Percentiles rank a stretch among this genome's conserved stretches.
Conservation (phyloP, 352 stramenopile species). For the Phytophthora hibernalis region DNA sequence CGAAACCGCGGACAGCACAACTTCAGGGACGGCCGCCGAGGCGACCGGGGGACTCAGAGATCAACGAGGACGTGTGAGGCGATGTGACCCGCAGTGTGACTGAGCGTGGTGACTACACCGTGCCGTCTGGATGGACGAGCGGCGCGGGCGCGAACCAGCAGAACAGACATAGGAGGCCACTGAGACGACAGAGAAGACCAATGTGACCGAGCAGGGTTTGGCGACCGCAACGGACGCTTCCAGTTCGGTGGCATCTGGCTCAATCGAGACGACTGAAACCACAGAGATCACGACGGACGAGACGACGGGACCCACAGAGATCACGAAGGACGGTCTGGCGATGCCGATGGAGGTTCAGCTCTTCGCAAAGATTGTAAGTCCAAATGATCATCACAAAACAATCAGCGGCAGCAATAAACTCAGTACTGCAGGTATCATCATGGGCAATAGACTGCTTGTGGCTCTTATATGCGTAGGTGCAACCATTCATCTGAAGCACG, state of each 20-base stretch:
- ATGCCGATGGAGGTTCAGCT: too few species aligned
- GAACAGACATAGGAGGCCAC: background rate
- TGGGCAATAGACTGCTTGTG: too few species aligned
- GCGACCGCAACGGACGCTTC: background rate
- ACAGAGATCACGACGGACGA: background rate
- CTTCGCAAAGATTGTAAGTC: too few species aligned
- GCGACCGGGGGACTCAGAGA: background rate
- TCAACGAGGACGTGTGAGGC: background rate
- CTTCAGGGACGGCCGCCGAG: too few species aligned
- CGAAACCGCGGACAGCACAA: too few species aligned
- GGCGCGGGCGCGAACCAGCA: background rate
- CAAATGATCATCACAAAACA: too few species aligned
- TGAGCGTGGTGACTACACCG: background rate
- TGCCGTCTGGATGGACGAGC: background rate
- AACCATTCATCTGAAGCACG: too few species aligned
- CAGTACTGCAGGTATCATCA: too few species aligned
- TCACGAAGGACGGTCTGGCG: too few species aligned
- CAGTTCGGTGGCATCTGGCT: background rate
- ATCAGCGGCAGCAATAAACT: too few species aligned
- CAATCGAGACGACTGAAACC: constrained; percentile 2
- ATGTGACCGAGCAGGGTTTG: constrained; percentile 3
- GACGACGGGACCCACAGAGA: too few species aligned
- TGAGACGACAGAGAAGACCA: background rate
- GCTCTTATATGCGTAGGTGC: too few species aligned
- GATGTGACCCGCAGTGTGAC: background rate